These are phyloP conservation scores for Stachybotrys elegans DNA, from an alignment of 2,329 filamentous ascomycete species.

Conservation along the genomic window DNA sequence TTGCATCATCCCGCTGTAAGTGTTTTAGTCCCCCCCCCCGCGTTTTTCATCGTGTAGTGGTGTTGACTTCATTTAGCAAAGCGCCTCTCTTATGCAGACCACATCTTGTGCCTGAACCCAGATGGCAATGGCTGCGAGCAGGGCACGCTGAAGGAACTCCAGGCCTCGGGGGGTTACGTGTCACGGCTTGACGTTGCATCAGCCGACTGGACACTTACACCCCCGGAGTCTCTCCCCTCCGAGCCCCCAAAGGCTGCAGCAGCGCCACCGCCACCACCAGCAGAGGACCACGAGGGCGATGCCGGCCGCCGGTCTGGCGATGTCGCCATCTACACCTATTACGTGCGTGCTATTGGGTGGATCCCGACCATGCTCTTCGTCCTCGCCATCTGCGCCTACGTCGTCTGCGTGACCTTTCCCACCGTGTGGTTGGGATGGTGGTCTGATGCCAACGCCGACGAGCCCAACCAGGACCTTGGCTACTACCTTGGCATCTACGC, in stretches of 20 bases:
- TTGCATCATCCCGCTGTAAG: slow-evolving; percentile 11
- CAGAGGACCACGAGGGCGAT: not conserved
- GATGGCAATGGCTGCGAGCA: slow-evolving; percentile 5
- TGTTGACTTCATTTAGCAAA: slow-evolving; percentile 3
- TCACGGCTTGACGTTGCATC: slow-evolving; percentile 1
- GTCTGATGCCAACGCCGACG: slow-evolving; percentile 14
- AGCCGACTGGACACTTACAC: slow-evolving; percentile 3
- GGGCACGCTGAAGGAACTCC: slow-evolving; percentile 5
- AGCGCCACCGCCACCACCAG: no score
- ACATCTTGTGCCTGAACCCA: slow-evolving; percentile 6
- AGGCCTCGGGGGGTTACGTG: slow-evolving; percentile 4
- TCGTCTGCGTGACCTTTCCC: slow-evolving; percentile 19
- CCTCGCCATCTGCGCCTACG: slow-evolving; percentile 16
- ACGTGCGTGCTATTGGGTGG: slow-evolving; percentile 20
- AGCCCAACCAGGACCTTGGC: slow-evolving; percentile 11
- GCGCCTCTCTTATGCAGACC: slow-evolving; percentile 7
- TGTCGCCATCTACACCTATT: slow-evolving; percentile 17
- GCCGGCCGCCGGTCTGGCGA: slow-evolving; percentile 14
- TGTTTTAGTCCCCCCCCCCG: not conserved
- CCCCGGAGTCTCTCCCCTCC: not conserved
- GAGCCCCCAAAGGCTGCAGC: not conserved
- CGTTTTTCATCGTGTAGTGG: not conserved
- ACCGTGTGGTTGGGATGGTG: slow-evolving; percentile 21
- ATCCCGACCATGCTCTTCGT: slow-evolving; percentile 13
- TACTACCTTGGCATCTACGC: slow-evolving; percentile 19